These are phyloP conservation scores for Mortierella antarctica DNA, from an alignment of 192 early-diverging fungal species.

Conservation along the genomic window DNA sequence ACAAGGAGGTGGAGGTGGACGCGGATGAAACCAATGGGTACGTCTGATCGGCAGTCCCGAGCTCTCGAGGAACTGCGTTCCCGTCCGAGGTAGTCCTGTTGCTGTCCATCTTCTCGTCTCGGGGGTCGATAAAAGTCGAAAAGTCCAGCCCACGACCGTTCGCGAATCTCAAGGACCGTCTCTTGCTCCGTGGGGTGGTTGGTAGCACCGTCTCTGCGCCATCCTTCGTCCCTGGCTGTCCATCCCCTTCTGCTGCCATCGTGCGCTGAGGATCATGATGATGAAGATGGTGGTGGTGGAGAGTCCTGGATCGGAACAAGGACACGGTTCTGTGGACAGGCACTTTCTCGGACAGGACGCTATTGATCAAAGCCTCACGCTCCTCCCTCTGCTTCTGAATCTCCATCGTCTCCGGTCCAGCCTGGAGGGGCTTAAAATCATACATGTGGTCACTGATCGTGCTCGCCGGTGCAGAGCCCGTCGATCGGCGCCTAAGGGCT, in stretches of 20 bases:
- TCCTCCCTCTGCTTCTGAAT: slow-evolving; percentile 5
- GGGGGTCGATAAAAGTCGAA: not conserved
- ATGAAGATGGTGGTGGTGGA: slow-evolving; percentile 3
- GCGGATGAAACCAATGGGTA: too few relatives aligned
- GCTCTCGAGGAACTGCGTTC: not conserved
- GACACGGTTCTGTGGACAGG: slow-evolving; percentile 17
- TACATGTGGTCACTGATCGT: slow-evolving; percentile 17
- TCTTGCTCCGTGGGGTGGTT: not conserved
- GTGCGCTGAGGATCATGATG: not conserved
- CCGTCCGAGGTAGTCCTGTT: not conserved
- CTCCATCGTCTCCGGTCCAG: slow-evolving; percentile 35
- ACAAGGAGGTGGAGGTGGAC: too few relatives aligned
- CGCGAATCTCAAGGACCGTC: slow-evolving; percentile 20
- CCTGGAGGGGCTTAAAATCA: slow-evolving; percentile 34
- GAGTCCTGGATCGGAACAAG: slow-evolving; percentile 21
- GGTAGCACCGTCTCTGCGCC: not conserved
- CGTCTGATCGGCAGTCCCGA: too few relatives aligned
- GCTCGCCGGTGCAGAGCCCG: slow-evolving; percentile 5
- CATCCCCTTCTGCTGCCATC: not conserved
- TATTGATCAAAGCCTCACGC: not conserved
- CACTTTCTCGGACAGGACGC: not conserved
- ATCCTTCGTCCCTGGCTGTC: not conserved
- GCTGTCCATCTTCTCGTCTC: not conserved
- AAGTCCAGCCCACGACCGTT: slow-evolving; percentile 13
- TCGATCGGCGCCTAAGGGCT: not conserved